phyloP scores from a whole-genome alignment of 495 filamentous ascomycete species.

The Venustampulla echinocandica region DNA sequence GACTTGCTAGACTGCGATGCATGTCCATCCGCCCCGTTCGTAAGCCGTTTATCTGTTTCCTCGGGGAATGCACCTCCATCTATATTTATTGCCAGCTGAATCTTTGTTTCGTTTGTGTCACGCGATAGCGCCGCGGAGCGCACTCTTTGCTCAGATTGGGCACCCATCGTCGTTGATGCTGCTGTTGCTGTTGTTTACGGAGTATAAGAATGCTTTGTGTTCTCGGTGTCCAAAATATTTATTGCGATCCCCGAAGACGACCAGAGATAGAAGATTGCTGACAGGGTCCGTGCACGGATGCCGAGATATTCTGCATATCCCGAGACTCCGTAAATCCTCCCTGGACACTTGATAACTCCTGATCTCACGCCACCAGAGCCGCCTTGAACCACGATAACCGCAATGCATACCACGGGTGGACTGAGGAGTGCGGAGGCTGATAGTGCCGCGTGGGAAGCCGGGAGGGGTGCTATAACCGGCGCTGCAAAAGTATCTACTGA shows the following conservation, averaged over 20 bases:
- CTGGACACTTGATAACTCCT: too few relatives aligned
- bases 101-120: slow-evolving; percentile 94
- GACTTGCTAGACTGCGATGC: slow-evolving; percentile 71
- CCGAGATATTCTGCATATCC: slow-evolving; percentile 4
- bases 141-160: slow-evolving; percentile 12
- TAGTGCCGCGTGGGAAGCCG: slow-evolving; percentile 53
- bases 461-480: slow-evolving; percentile 49
- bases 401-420: slow-evolving; percentile 16
- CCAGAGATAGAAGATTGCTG: neutral
- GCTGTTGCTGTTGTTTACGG: neutral
- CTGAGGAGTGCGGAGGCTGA: slow-evolving; percentile 47
- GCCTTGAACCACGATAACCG: too few relatives aligned
- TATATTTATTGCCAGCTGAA: slow-evolving; percentile 80
- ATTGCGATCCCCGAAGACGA: neutral
- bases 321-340: too few relatives aligned
- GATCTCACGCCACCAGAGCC: too few relatives aligned
- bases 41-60: slow-evolving; percentile 36
- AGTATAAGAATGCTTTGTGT: too few relatives aligned
- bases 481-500: slow-evolving; percentile 42
- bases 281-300: neutral
- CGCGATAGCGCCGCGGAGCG: slow-evolving; percentile 72
- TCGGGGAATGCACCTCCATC: slow-evolving; percentile 77
- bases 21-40: slow-evolving; percentile 47
- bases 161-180: slow-evolving; percentile 28
- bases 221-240: too few relatives aligned